Percentiles rank a stretch among this genome's conserved stretches.
These are phyloP conservation scores for Ricinus communis DNA, from an alignment of 345 rosid species.

Conservation along the genomic window DNA sequence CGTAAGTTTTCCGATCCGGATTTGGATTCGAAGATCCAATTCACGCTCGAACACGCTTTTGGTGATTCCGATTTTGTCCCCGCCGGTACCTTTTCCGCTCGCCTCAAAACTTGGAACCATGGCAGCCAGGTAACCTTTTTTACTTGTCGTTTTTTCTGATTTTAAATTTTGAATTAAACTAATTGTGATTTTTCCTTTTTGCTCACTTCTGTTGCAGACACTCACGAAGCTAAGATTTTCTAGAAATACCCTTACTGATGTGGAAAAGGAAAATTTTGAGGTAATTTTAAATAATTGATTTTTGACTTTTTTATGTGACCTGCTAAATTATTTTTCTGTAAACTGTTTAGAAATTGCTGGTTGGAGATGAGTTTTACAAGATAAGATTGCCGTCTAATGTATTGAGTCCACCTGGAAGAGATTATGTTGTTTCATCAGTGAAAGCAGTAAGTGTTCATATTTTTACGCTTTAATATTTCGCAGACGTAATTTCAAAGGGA, in stretches of 20 bases:
- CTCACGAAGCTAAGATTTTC: slow-evolving; percentile 90
- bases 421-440: slow-evolving; percentile 67
- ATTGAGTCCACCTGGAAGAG: slow-evolving; percentile 70
- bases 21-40: slow-evolving; percentile 91
- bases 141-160: not conserved
- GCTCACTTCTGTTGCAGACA: slow-evolving; percentile 37
- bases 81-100: slow-evolving; percentile 91
- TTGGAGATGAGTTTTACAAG: slow-evolving; percentile 79
- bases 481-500: too few species aligned
- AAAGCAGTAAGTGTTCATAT: slow-evolving; percentile 66
- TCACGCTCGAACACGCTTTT: slow-evolving; percentile 85
- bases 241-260: slow-evolving; percentile 57
- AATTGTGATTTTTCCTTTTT: not conserved
- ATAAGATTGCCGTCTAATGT: slow-evolving; percentile 91
- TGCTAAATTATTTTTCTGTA: not conserved
- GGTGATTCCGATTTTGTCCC: slow-evolving; percentile 79
- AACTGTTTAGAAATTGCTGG: slow-evolving; percentile 56
- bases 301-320: too few species aligned
- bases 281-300: slow-evolving; percentile 46
- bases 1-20: slow-evolving; percentile 73
- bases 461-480: too few species aligned
- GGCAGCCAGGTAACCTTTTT: slow-evolving; percentile 91
- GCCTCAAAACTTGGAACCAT: slow-evolving; percentile 77
- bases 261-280: slow-evolving; percentile 66
- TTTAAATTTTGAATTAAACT: not conserved